Base-by-base conservation (phyloP, 345 rosid genomes). In the Citrus hindsii region DNA sequence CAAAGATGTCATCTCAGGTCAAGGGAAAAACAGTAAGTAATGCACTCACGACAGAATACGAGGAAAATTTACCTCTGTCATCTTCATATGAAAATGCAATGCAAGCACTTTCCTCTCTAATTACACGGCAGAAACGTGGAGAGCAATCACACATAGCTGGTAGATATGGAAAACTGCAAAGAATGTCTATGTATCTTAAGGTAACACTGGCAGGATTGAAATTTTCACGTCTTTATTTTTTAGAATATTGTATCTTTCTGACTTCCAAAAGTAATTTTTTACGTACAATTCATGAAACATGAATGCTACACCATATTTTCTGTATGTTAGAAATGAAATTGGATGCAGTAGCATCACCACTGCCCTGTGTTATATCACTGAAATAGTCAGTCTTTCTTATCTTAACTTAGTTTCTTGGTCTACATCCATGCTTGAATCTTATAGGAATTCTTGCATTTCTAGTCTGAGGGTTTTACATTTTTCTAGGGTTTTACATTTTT, bases 31-130 rank as follows among this genome's bases (percentile, higher is more conserved):
- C 42, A 69, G 79, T 58, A 71, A 73, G 18, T 37, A 74, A 86
- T 62, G 82, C 81, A 71, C 75, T 76, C 60, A 62, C 75, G 13
- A 73, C 85, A 81, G 90, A 84, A 83, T 74, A 69, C 51, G 48
- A 62, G 64, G 87, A 64, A 79, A 86, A 85, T 33, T 71, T 59
- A 48, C 80, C 87, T 80, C 83, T 81, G 80, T 85, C 89, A 25
- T 83, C 84, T 76, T 89, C 89, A 24, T 89, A 94, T 78, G 98
- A 91, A 76, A 82, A 81, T 76, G 95, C 95, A 75, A 89, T 94
- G 98, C 92, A 92, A 76, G 93, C 98, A 38, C 88, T 94, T 79
- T 92, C 97, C 14, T 90, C 94, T 64, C 94, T 91, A 81, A 92
- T 94, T 76, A 84, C 94, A 71, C 83, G 90, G 56, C 84, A 87